phyloP scores from a whole-genome alignment of 148 eudicot genomes.

The Cornus suecica region DNA sequence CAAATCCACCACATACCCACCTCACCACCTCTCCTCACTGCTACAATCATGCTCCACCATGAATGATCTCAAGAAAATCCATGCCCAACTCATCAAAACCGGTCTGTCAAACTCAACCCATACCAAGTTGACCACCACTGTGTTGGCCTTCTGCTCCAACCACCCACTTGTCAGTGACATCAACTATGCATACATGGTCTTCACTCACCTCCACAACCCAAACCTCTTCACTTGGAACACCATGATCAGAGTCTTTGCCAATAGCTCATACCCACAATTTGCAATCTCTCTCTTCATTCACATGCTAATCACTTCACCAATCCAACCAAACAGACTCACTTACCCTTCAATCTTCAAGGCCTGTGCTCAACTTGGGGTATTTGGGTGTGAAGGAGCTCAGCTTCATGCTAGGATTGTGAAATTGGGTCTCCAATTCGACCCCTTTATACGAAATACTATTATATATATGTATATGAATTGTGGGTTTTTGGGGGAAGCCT shows the following conservation, averaged over 20 bases:
- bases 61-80: slow-evolving; percentile 41
- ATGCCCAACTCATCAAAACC: slow-evolving; percentile 51
- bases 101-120: slow-evolving; percentile 41
- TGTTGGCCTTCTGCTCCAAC: slow-evolving; percentile 34
- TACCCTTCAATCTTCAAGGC: slow-evolving; percentile 61
- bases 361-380: slow-evolving; percentile 43
- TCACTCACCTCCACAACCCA: slow-evolving; percentile 29
- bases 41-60: slow-evolving; percentile 46
- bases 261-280: slow-evolving; percentile 37
- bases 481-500: slow-evolving; percentile 47
- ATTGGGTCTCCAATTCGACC: slow-evolving; percentile 32
- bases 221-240: slow-evolving; percentile 59
- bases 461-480: slow-evolving; percentile 48
- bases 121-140: slow-evolving; percentile 41
- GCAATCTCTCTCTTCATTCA: slow-evolving; percentile 42
- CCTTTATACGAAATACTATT: slow-evolving; percentile 40
- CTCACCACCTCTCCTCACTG: slow-evolving; percentile 33
- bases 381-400: slow-evolving; percentile 40
- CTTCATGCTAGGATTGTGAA: slow-evolving; percentile 52
- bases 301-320: slow-evolving; percentile 34
- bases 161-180: slow-evolving; percentile 37
- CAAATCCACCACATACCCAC: slow-evolving; percentile 38
- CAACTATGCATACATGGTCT: slow-evolving; percentile 40
- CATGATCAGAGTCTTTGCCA: slow-evolving; percentile 51
- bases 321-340: slow-evolving; percentile 42